These are phyloP conservation scores for Botrytis cinerea DNA, from an alignment of 2,329 filamentous ascomycete genomes.

Conservation along the genomic window DNA sequence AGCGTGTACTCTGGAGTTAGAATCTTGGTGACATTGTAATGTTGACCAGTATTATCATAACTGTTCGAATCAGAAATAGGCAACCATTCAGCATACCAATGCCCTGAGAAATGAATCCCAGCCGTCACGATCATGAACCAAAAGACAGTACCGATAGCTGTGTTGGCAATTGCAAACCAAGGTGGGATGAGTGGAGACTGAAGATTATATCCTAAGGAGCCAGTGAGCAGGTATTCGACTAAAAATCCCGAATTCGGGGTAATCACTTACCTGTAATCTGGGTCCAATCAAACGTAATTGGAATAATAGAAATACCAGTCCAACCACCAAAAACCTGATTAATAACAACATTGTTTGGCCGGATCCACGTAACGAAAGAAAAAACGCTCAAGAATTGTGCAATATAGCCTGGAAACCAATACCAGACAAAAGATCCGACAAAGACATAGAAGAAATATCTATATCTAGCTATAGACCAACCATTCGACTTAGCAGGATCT, in stretches of 20 bases:
- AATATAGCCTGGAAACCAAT: conserved; percentile 61
- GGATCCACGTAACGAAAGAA: conserved; percentile 71
- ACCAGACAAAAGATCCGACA: conserved; percentile 50
- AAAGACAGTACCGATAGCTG: conserved; percentile 63
- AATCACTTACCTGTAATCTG: conserved; percentile 33
- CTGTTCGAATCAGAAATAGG: conserved; percentile 62
- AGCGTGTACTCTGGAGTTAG: conserved; percentile 68
- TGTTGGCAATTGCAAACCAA: conserved; percentile 76
- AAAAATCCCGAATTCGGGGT: conserved; percentile 46
- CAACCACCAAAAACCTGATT: conserved; percentile 72
- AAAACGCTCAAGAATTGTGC: conserved; percentile 71
- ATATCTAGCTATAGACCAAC: conserved; percentile 50
- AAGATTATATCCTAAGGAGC: neutral
- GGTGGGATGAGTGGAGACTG: conserved; percentile 58
- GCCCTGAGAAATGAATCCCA: conserved; percentile 64
- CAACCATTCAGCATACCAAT: conserved; percentile 66
- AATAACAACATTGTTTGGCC: conserved; percentile 65
- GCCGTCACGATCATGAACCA: conserved; percentile 63
- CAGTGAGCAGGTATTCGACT: conserved; percentile 36
- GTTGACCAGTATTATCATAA: conserved; percentile 62
- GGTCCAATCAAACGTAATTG: conserved; percentile 66
- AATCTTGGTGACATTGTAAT: conserved; percentile 61
- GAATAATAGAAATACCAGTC: conserved; percentile 67
- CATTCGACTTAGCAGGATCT: conserved; percentile 48
- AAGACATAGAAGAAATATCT: conserved; percentile 45